Base-by-base conservation (phyloP, 2,329 filamentous ascomycete species). In the Neonectria ditissima region DNA sequence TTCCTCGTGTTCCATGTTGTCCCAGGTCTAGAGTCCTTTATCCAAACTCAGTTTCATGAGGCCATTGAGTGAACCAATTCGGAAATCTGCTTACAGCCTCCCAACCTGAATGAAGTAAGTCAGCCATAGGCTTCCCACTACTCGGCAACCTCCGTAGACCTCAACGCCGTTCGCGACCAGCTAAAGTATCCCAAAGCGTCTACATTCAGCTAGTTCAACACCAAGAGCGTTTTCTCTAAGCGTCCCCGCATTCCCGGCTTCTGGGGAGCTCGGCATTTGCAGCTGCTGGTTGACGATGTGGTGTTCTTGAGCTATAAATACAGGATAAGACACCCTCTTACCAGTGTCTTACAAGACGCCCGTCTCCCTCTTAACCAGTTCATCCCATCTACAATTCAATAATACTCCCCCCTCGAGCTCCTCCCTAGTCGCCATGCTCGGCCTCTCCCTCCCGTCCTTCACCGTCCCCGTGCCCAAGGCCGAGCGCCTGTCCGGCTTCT, bases 381-480 rank as follows among this genome's bases (percentile, higher is more conserved):
- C 7, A 22, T 44, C 16, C n/a, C 16, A 37, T 34, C 47, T 22
- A 9, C 22, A 11, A 14, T 4, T 39, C 39, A 28, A 53, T 4
- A 14, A 22, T 44, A n/a, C 14, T 3, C 22, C 16, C n/a, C n/a
- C n/a, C n/a, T n/a, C n/a, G n/a, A n/a, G n/a, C n/a, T n/a, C n/a
- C n/a, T n/a, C n/a, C n/a, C n/a, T n/a, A n/a, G n/a, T n/a, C n/a
- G 67, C 16, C 11, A 74, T 74, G 72, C 58, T 74, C 47, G 70
- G 70, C 4, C 16, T 74, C 7, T 63, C 54, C 7, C 64, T 70
- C 20, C 43, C 60, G 9, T 39, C 64, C 14, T 72, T 72, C 14
- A 48, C 65, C 43, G 65, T 67, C 48, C 69, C 70, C 39, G 50
- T 70, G 28, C 67, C 65, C 14, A 55, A 16, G 34, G 39, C 50